A percentile compares a stretch with the other conserved stretches of the same genome.
Conservation (phyloP, 2,329 filamentous ascomycete species). For the Chalaropsis thielavioides region DNA sequence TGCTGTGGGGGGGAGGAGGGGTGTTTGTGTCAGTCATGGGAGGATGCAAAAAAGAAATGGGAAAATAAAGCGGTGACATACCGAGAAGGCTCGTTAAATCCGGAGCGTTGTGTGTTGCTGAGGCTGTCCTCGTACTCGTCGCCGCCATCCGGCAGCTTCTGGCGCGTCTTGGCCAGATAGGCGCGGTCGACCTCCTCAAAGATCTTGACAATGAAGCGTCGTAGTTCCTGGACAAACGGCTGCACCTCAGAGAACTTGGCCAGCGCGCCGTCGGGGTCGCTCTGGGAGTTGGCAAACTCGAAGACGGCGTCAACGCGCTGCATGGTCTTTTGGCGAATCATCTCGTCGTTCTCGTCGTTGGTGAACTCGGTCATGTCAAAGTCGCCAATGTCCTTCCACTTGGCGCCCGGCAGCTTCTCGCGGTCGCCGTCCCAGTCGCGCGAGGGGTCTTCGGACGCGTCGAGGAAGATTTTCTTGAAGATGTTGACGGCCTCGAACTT, state of each 20-base stretch:
- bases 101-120: conserved; percentile 7
- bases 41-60: too few species aligned
- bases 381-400: conserved; percentile 17
- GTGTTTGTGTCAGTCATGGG: background rate
- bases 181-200: conserved; percentile 17
- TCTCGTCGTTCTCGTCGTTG: conserved; percentile 13
- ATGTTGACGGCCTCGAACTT: conserved; percentile 20
- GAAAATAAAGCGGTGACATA: background rate
- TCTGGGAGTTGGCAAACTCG: conserved; percentile 9
- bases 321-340: conserved; percentile 10
- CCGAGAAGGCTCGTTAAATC: conserved; percentile 12
- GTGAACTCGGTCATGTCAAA: conserved; percentile 14
- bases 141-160: conserved; percentile 14
- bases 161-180: conserved; percentile 17
- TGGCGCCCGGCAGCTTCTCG: conserved; percentile 7
- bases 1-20: background rate
- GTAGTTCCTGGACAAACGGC: conserved; percentile 16
- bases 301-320: conserved; percentile 13
- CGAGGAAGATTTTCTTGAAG: conserved; percentile 24
- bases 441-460: conserved; percentile 21
- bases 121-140: conserved; percentile 9
- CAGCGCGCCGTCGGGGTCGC: conserved; percentile 12
- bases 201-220: conserved; percentile 15
- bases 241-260: conserved; percentile 14
- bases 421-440: conserved; percentile 19